These are phyloP conservation scores for Plasmodium vivax DNA, from an alignment of 169 alveolate species.

Conservation along the genomic window DNA sequence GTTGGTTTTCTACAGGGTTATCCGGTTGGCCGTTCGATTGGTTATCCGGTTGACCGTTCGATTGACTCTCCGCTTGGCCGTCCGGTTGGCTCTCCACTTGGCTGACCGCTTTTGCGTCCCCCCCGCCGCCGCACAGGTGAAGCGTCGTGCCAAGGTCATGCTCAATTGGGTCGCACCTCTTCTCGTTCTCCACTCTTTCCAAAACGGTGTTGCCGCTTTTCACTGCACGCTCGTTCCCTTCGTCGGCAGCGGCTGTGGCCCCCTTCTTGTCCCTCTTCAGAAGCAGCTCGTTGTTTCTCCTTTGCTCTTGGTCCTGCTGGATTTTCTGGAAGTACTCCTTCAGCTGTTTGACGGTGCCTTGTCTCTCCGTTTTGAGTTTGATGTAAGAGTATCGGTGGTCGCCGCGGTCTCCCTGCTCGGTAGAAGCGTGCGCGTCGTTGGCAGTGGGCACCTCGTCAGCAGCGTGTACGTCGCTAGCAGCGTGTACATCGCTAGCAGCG, in stretches of 20 bases:
- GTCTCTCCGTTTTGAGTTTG: slow-evolving; percentile 59
- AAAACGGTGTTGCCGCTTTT: not conserved
- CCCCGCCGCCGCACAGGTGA: not conserved
- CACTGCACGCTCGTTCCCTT: not conserved
- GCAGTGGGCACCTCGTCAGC: too few relatives aligned
- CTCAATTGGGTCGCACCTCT: not conserved
- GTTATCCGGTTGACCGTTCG: too few relatives aligned
- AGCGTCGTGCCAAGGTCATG: not conserved
- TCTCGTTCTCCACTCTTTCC: not conserved
- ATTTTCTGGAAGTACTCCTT: slow-evolving; percentile 71
- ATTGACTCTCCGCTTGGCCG: not conserved
- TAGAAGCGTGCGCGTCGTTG: not conserved
- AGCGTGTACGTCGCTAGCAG: not conserved
- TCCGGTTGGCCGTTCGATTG: too few relatives aligned
- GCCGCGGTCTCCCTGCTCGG: not conserved
- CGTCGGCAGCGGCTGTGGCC: not conserved
- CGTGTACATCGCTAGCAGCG: too few relatives aligned
- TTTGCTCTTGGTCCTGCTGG: slow-evolving; percentile 23
- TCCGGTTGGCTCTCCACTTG: not conserved
- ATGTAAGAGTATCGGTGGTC: slow-evolving; percentile 48
- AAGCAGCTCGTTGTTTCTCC: slow-evolving; percentile 26
- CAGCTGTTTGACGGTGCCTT: slow-evolving; percentile 66
- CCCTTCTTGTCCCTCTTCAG: not conserved
- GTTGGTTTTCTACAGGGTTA: too few relatives aligned
- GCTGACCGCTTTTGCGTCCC: not conserved